Evolutionary conservation across 2,329 filamentous ascomycete genomes (phyloP).

Genomic region (Volutella citrinella): DNA sequence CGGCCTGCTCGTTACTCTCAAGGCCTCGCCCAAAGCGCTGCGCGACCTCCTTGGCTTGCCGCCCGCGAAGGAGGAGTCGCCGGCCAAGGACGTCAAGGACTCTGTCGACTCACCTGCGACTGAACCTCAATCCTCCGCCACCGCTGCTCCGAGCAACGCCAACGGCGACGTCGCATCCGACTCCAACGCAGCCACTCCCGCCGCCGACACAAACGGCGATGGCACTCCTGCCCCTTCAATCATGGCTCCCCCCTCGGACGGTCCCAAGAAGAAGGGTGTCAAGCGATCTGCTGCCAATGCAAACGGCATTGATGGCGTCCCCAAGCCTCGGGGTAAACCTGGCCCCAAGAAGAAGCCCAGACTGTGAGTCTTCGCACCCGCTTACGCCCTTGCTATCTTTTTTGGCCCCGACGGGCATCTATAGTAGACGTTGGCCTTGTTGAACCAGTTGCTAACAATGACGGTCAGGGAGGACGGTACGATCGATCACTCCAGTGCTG

Average conservation of each 20-base stretch:
- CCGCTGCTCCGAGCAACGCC: slow-evolving; percentile 33
- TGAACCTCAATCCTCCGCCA: slow-evolving; percentile 37
- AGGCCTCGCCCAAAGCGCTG: slow-evolving; percentile 48
- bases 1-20: slow-evolving; percentile 48
- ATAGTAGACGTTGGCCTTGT: slow-evolving; percentile 5
- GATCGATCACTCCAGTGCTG: slow-evolving; percentile 53
- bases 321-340: slow-evolving; percentile 80
- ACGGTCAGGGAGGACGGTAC: slow-evolving; percentile 57
- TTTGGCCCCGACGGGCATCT: background rate
- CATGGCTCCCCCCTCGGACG: slow-evolving; percentile 61
- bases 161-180: slow-evolving; percentile 57
- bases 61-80: slow-evolving; percentile 41
- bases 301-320: slow-evolving; percentile 60
- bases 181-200: slow-evolving; percentile 59
- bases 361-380: slow-evolving; percentile 63
- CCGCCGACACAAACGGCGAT: slow-evolving; percentile 42
- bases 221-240: slow-evolving; percentile 53
- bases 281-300: slow-evolving; percentile 65
- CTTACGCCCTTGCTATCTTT: slow-evolving; percentile 2
- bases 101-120: slow-evolving; percentile 44
- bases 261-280: slow-evolving; percentile 71
- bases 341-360: slow-evolving; percentile 95
- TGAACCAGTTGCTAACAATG: slow-evolving; percentile 25
- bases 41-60: slow-evolving; percentile 47
- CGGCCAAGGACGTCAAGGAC: slow-evolving; percentile 35